Evolutionary conservation across 129 eudicot genomes (phyloP).

Genomic region (Oenanthe sinensis): DNA sequence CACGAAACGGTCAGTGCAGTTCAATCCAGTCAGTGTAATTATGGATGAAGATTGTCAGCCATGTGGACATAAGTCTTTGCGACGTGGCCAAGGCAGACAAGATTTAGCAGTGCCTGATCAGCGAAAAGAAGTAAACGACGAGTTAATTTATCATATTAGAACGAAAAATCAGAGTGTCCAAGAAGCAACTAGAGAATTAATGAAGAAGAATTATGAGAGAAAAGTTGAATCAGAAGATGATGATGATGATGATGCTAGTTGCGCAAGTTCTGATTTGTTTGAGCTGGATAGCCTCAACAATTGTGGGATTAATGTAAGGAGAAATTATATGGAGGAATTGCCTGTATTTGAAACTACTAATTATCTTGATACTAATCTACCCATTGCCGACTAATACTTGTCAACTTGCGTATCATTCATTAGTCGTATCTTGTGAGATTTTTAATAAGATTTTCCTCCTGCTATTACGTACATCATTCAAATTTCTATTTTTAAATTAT

Average conservation of each 20-base stretch:
- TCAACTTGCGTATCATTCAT: background rate
- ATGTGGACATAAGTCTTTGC: constrained; percentile 39
- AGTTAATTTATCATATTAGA: constrained; percentile 21
- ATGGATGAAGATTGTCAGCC: constrained; percentile 60
- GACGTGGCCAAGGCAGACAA: background rate
- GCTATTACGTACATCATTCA: no score
- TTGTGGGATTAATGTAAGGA: background rate
- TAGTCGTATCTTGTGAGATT: background rate
- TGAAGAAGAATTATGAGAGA: background rate
- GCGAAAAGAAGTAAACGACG: constrained; percentile 18
- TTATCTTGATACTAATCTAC: background rate
- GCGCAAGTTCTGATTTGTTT: constrained; percentile 4
- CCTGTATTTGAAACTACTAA: constrained; percentile 89
- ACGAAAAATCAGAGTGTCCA: constrained; percentile 14
- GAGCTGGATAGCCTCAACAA: background rate
- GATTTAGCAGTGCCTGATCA: background rate
- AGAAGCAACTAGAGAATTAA: background rate
- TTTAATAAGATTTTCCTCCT: background rate
- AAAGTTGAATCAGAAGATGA: background rate
- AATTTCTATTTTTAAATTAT: no score
- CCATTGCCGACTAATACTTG: background rate
- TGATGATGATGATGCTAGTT: background rate
- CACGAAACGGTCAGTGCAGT: constrained; percentile 48
- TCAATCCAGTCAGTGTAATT: constrained; percentile 56
- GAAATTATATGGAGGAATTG: constrained; percentile 16